Conservation (phyloP, 2,329 filamentous ascomycete species). For the Parascedosporium putredinis region DNA sequence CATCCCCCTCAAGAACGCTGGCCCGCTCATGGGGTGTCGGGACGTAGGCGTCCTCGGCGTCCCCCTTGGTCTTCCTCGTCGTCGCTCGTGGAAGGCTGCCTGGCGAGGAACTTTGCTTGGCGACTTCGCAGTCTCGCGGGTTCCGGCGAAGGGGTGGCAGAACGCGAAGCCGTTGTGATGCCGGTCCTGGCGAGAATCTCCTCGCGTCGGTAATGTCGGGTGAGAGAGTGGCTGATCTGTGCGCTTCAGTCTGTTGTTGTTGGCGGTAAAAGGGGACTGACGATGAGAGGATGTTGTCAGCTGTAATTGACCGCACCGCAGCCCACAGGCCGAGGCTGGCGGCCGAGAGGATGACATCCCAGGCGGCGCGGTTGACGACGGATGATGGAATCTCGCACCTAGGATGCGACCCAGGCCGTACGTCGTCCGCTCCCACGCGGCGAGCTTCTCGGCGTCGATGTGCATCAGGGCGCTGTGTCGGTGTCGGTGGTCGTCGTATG, state of each 20-base stretch:
- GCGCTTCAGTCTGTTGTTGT: background rate
- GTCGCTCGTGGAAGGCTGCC: background rate
- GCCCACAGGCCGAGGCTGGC: constrained; percentile 47
- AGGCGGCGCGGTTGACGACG: constrained; percentile 43
- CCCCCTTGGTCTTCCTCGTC: background rate
- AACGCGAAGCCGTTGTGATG: constrained; percentile 22
- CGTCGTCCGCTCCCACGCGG: constrained; percentile 32
- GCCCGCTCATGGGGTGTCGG: constrained; percentile 23
- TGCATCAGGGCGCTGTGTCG: constrained; percentile 35
- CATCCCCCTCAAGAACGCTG: constrained; percentile 28
- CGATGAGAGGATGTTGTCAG: constrained; percentile 34
- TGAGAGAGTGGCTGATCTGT: constrained; percentile 26
- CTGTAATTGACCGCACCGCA: constrained; percentile 40
- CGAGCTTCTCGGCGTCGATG: constrained; percentile 33
- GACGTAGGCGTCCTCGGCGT: constrained; percentile 24
- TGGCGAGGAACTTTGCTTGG: background rate
- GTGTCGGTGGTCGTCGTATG: constrained; percentile 36
- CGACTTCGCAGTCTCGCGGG: background rate
- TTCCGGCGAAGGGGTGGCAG: background rate
- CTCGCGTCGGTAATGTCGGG: constrained; percentile 25
- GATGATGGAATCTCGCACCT: constrained; percentile 43
- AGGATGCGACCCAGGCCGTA: constrained; percentile 35
- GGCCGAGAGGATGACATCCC: constrained; percentile 47
- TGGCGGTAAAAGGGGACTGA: constrained; percentile 23
- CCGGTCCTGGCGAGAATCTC: constrained; percentile 28